phyloP scores from a whole-genome alignment of 495 filamentous ascomycete species.

The Xanthoparmelia taractica region DNA sequence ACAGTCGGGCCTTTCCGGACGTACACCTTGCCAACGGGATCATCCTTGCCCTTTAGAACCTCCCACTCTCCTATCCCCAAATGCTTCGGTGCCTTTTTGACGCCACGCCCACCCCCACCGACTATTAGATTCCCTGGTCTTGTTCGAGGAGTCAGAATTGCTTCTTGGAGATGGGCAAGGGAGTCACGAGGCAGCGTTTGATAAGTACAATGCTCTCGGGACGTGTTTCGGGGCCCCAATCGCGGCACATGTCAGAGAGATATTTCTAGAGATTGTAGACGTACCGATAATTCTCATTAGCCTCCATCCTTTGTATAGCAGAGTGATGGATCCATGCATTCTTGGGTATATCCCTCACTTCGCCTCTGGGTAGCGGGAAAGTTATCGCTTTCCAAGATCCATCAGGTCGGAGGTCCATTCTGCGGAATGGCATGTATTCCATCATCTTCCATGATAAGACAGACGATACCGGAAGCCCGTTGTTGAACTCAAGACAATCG shows the following conservation, averaged over 20 bases:
- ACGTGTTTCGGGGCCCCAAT: no score
- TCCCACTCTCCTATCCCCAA: slow-evolving; percentile 70
- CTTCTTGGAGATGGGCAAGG: no score
- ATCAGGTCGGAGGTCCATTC: slow-evolving; percentile 69
- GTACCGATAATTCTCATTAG: slow-evolving; percentile 47
- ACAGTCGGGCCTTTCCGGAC: slow-evolving; percentile 34
- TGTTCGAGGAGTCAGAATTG: no score
- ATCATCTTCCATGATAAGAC: slow-evolving; percentile 73
- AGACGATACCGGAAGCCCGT: slow-evolving; percentile 49
- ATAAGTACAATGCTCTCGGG: no score
- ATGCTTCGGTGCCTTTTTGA: slow-evolving; percentile 50
- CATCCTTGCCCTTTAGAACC: slow-evolving; percentile 52
- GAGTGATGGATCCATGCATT: slow-evolving; percentile 64
- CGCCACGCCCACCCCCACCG: slow-evolving; percentile 70
- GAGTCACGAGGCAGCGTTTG: no score
- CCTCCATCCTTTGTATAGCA: slow-evolving; percentile 65
- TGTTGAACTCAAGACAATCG: slow-evolving; percentile 63
- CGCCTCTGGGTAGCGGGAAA: slow-evolving; percentile 73
- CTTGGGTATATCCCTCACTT: slow-evolving; percentile 71
- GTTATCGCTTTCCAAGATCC: slow-evolving; percentile 75
- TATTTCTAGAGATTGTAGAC: no score
- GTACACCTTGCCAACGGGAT: slow-evolving; percentile 58
- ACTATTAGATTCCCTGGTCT: slow-evolving; percentile 74
- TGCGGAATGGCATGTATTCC: slow-evolving; percentile 77
- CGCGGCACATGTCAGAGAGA: no score